Percentiles rank a stretch among this genome's conserved stretches.
Conservation (phyloP, 176 grass and related monocot species). For the Eleusine coracana region DNA sequence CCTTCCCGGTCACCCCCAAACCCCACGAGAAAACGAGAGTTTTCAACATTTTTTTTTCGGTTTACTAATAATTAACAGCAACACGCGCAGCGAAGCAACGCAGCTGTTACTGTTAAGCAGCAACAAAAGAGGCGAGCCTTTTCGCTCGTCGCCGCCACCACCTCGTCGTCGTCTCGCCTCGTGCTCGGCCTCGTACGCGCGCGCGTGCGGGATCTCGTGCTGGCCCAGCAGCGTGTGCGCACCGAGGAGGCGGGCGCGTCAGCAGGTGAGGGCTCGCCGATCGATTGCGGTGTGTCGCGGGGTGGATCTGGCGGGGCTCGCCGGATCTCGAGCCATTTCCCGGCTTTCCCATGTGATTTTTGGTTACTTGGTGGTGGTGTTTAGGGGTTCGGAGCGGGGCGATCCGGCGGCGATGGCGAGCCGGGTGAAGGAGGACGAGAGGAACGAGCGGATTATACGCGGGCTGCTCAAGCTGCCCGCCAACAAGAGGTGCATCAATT, state of each 20-base stretch:
- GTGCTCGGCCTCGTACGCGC: background rate
- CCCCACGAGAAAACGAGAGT: background rate
- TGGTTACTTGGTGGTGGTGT: background rate
- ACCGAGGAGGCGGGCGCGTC: background rate
- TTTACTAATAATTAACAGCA: background rate
- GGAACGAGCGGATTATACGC: conserved; percentile 93
- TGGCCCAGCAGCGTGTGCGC: background rate
- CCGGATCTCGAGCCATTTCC: conserved; percentile 52
- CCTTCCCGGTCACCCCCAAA: conserved; percentile 31
- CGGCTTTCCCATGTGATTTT: background rate
- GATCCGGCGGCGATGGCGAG: conserved; percentile 60
- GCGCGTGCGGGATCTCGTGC: conserved; percentile 45
- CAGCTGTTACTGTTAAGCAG: conserved; percentile 1
- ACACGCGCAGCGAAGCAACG: conserved; percentile 47
- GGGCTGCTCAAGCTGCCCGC: conserved; percentile 90
- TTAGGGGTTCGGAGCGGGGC: conserved; percentile 50
- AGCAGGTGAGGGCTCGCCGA: conserved; percentile 35
- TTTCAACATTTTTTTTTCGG: background rate
- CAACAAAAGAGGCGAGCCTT: conserved; percentile 52
- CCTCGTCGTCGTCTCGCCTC: conserved; percentile 17
- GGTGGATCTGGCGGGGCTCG: conserved; percentile 41
- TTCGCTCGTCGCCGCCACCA: conserved; percentile 35
- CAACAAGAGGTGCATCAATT: conserved; percentile 97
- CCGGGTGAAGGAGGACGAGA: conserved; percentile 92
- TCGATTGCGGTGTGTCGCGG: background rate